A percentile compares a stretch with the other conserved stretches of the same genome.
Evolutionary conservation across 495 filamentous ascomycete genomes (phyloP).

Genomic region (Parachaetomium inaequale): DNA sequence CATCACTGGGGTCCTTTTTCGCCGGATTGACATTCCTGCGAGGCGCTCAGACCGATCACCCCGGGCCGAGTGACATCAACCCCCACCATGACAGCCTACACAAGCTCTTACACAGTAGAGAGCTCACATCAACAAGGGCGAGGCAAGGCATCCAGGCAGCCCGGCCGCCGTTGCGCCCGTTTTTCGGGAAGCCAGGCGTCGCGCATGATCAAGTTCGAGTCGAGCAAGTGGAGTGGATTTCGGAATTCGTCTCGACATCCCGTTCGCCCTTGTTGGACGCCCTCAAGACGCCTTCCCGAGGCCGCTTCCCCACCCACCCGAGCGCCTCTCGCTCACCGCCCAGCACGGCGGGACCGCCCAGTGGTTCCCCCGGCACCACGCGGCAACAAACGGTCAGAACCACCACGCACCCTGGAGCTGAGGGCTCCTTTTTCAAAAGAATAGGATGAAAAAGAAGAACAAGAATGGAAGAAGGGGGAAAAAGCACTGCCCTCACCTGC

Average conservation of each 20-base stretch:
- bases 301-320: slow-evolving; percentile 14
- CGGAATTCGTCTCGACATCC: slow-evolving; percentile 7
- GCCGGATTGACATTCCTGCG: not conserved
- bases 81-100: not conserved
- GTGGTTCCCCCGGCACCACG: not conserved
- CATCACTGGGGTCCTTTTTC: not conserved
- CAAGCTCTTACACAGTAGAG: not conserved
- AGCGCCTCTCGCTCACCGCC: slow-evolving; percentile 19
- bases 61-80: slow-evolving; percentile 32
- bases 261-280: slow-evolving; percentile 8
- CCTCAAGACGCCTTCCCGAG: slow-evolving; percentile 12
- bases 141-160: not conserved
- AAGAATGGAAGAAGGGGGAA: too few relatives aligned
- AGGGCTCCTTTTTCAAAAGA: too few relatives aligned
- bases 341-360: too few relatives aligned
- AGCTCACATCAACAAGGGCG: not conserved
- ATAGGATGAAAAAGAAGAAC: too few relatives aligned
- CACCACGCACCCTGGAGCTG: too few relatives aligned
- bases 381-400: not conserved
- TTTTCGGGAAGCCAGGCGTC: not conserved
- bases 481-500: too few relatives aligned
- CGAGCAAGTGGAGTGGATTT: slow-evolving; percentile 2
- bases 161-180: not conserved
- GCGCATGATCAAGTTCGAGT: slow-evolving; percentile 7
- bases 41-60: slow-evolving; percentile 12